Evolutionary conservation across 345 rosid species (phyloP).

Genomic region (Arabis alpina): DNA sequence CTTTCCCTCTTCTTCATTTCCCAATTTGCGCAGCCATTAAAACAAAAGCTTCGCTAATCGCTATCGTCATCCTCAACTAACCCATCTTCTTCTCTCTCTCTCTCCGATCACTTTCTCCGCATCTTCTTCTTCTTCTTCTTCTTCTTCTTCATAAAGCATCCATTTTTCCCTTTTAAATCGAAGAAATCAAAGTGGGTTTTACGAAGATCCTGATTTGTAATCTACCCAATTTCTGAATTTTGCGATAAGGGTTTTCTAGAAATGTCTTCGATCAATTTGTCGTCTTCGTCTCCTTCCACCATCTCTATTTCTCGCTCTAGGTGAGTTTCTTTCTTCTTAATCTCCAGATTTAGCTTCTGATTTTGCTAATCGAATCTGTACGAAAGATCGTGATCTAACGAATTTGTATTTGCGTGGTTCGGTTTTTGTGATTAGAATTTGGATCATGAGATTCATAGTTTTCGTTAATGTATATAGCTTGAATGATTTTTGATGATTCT

Average conservation of each 20-base stretch:
- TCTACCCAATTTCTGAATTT: constrained; percentile 21
- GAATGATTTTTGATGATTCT: constrained; percentile 9
- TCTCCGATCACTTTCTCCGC: not conserved
- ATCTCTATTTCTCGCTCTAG: constrained; percentile 44
- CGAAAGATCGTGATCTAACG: not conserved
- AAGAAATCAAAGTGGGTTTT: not conserved
- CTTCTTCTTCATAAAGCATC: constrained; percentile 26
- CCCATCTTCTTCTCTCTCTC: constrained; percentile 5
- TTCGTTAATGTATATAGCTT: too few relatives aligned
- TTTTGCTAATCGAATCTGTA: not conserved
- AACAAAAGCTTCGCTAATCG: constrained; percentile 15
- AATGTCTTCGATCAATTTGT: constrained; percentile 53
- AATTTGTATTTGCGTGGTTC: not conserved
- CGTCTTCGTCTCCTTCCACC: constrained; percentile 48
- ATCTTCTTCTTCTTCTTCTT: constrained; percentile 27
- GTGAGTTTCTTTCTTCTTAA: constrained; percentile 28
- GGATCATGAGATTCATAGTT: too few relatives aligned
- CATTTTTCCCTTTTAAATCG: constrained; percentile 10
- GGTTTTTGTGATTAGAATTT: constrained; percentile 1
- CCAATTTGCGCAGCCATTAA: constrained; percentile 33
- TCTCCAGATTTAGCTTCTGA: not conserved
- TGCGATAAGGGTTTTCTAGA: not conserved
- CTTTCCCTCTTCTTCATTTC: not conserved
- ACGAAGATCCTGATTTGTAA: constrained; percentile 11
- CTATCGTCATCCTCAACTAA: constrained; percentile 35